Conservation (phyloP, 371 early-diverging fungal genomes). For the Mortierella sp. region DNA sequence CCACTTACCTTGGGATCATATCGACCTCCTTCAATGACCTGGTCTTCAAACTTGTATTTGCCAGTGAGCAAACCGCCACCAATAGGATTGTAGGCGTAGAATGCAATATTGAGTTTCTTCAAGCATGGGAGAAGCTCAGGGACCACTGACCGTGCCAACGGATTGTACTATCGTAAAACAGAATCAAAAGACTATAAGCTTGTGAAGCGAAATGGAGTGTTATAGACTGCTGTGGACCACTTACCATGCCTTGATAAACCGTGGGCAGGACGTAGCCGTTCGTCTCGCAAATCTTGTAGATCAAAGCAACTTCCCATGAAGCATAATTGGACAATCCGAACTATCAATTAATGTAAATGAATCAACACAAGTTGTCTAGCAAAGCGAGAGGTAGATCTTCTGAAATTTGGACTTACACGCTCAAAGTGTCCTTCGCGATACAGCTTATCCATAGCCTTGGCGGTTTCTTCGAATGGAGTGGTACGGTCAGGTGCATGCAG, state of each 20-base stretch:
- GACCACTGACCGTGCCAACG: constrained; percentile 68
- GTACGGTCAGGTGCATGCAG: constrained; percentile 64
- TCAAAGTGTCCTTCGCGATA: constrained; percentile 61
- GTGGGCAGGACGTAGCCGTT: constrained; percentile 63
- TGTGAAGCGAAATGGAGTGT: background rate
- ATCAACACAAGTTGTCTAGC: too few species aligned
- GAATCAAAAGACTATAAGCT: background rate
- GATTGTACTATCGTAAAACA: constrained; percentile 64
- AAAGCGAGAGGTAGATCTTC: too few species aligned
- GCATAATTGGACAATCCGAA: constrained; percentile 68
- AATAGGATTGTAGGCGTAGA: constrained; percentile 73
- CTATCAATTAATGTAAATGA: constrained; percentile 9
- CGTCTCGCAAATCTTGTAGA: constrained; percentile 59
- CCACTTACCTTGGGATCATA: constrained; percentile 12
- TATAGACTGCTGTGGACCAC: constrained; percentile 32
- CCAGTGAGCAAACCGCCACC: constrained; percentile 16
- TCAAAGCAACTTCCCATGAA: constrained; percentile 62
- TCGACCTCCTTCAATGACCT: constrained; percentile 6
- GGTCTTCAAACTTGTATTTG: background rate
- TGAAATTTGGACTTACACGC: background rate
- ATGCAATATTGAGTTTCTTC: constrained; percentile 61
- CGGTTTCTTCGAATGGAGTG: constrained; percentile 62
- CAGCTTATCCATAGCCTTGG: constrained; percentile 59
- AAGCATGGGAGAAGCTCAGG: constrained; percentile 70
- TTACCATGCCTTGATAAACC: constrained; percentile 66